phyloP scores from a whole-genome alignment of 2,329 filamentous ascomycete species.

The Coniochaeta ligniaria region DNA sequence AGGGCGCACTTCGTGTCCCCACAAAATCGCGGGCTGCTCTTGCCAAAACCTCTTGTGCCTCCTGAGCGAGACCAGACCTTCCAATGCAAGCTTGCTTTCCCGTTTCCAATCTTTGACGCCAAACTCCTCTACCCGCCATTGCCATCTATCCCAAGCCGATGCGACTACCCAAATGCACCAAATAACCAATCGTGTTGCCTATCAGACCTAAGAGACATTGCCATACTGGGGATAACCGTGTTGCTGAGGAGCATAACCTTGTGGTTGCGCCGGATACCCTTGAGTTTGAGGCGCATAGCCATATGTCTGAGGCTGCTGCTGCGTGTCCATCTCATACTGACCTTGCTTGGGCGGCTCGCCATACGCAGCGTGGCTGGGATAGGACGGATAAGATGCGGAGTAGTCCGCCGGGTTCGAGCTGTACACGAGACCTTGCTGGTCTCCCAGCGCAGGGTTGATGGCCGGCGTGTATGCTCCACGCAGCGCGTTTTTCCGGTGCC shows the following conservation, averaged over 20 bases:
- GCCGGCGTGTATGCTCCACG: conserved; percentile 10
- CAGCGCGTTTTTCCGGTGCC: conserved; percentile 15
- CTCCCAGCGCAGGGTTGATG: neutral
- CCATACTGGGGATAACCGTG: neutral
- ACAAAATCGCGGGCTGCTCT: no score
- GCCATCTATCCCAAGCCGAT: neutral
- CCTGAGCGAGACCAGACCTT: neutral
- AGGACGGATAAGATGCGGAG: neutral
- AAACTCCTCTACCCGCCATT: neutral
- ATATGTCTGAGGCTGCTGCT: neutral
- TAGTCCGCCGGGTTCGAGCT: neutral
- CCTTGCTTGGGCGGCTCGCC: neutral
- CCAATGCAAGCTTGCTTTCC: neutral
- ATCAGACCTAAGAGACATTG: neutral
- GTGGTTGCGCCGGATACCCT: neutral
- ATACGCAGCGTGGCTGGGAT: neutral
- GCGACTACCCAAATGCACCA: neutral
- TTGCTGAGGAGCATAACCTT: neutral
- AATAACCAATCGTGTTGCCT: neutral
- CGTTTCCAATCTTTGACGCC: neutral
- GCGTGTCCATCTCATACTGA: neutral
- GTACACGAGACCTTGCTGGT: neutral
- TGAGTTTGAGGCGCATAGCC: neutral
- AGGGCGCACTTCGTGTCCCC: neutral
- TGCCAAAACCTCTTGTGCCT: no score